Evolutionary conservation across 345 rosid genomes (phyloP).

Genomic region (Durio zibethinus): DNA sequence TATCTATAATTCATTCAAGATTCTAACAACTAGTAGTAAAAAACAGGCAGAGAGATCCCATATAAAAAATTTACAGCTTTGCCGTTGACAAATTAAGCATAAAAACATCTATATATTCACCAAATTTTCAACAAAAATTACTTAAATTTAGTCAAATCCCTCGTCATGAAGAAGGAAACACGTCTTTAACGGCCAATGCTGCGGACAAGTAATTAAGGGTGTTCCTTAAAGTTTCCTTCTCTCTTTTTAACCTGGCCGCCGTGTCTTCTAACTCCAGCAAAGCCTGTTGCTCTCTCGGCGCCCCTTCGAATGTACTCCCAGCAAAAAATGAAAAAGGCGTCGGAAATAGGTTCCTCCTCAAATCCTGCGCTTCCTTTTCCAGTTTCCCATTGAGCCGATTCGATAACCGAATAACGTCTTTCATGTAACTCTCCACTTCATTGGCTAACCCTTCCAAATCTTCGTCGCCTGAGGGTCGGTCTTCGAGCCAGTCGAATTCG

Average conservation of each 20-base stretch:
- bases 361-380: slow-evolving; percentile 73
- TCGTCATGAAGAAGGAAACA: slow-evolving; percentile 65
- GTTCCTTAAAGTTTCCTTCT: slow-evolving; percentile 87
- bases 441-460: slow-evolving; percentile 58
- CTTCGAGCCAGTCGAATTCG: slow-evolving; percentile 87
- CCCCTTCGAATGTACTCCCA: slow-evolving; percentile 89
- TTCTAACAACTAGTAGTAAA: not conserved
- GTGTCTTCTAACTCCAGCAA: slow-evolving; percentile 91
- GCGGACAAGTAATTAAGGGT: slow-evolving; percentile 88
- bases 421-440: slow-evolving; percentile 83
- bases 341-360: slow-evolving; percentile 80
- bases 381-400: slow-evolving; percentile 78
- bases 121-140: not conserved
- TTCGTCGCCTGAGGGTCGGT: slow-evolving; percentile 81
- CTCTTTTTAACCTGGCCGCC: slow-evolving; percentile 84
- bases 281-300: slow-evolving; percentile 91
- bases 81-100: not conserved
- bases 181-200: slow-evolving; percentile 92
- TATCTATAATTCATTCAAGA: slow-evolving; percentile 10
- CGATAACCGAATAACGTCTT: slow-evolving; percentile 84
- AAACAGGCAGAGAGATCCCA: slow-evolving; percentile 7
- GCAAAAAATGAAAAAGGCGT: slow-evolving; percentile 95
- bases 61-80: slow-evolving; percentile 4
- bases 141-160: not conserved
- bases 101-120: not conserved